A percentile compares a stretch with the other conserved stretches of the same genome.
phyloP scores from a whole-genome alignment of 2,329 filamentous ascomycete genomes.

The Claviceps paspali region DNA sequence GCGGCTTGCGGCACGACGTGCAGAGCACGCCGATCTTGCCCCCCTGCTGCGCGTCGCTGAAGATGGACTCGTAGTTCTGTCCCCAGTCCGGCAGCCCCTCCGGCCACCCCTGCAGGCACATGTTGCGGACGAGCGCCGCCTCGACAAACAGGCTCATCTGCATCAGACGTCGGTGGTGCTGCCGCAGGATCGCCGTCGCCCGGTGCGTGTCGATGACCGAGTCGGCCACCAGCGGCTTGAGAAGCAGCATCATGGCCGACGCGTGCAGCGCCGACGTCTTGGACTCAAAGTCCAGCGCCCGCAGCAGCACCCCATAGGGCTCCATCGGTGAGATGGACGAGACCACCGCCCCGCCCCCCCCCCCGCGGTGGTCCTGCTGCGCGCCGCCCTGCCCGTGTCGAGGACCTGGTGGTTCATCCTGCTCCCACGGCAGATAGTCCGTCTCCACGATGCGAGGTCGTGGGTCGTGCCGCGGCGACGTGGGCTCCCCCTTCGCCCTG shows the following conservation, averaged over 20 bases:
- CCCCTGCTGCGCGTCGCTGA: slow-evolving; percentile 36
- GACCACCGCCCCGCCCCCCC: background rate
- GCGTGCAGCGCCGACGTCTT: slow-evolving; percentile 42
- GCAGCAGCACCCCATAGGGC: slow-evolving; percentile 36
- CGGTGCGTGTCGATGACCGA: slow-evolving; percentile 39
- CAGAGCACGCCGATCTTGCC: slow-evolving; percentile 40
- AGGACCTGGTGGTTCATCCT: too few species aligned
- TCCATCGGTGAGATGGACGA: slow-evolving; percentile 28
- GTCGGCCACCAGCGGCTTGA: slow-evolving; percentile 40
- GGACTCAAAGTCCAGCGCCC: slow-evolving; percentile 40
- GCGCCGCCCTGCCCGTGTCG: too few species aligned
- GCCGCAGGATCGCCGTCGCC: slow-evolving; percentile 39
- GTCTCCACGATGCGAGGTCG: slow-evolving; percentile 33
- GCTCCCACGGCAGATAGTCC: slow-evolving; percentile 47
- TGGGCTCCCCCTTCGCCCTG: too few species aligned
- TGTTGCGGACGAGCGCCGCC: slow-evolving; percentile 44
- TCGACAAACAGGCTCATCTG: slow-evolving; percentile 44
- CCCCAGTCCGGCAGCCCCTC: slow-evolving; percentile 35
- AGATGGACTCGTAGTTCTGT: slow-evolving; percentile 38
- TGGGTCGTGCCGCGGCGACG: slow-evolving; percentile 21
- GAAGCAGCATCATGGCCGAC: slow-evolving; percentile 43
- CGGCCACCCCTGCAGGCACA: slow-evolving; percentile 44
- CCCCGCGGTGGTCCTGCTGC: background rate
- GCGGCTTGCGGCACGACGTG: slow-evolving; percentile 38
- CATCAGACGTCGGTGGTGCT: slow-evolving; percentile 45